Conservation (phyloP, 495 filamentous ascomycete genomes). For the Lindgomyces ingoldianus region DNA sequence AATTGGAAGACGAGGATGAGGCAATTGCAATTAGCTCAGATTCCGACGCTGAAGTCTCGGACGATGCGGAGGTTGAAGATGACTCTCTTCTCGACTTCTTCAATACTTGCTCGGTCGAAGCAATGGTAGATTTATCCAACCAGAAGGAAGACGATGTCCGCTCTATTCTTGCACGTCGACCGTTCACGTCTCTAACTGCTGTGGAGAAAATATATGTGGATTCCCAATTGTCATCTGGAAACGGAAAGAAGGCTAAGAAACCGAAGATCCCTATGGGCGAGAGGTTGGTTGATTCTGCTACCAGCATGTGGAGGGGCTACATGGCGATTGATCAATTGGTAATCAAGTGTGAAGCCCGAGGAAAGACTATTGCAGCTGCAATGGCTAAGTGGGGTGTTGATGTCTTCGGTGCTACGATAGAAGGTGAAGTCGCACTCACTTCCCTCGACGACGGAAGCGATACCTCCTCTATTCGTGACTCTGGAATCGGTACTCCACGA, state of each 20-base stretch:
- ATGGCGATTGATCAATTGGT: slow-evolving; percentile 81
- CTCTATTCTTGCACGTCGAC: slow-evolving; percentile 65
- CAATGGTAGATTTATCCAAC: slow-evolving; percentile 75
- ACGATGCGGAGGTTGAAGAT: slow-evolving; percentile 51
- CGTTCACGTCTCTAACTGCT: slow-evolving; percentile 63
- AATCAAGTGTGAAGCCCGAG: slow-evolving; percentile 66
- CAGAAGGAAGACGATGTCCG: slow-evolving; percentile 67
- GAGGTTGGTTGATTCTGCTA: slow-evolving; percentile 69
- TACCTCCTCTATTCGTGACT: slow-evolving; percentile 54
- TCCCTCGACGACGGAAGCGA: slow-evolving; percentile 52
- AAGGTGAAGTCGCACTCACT: slow-evolving; percentile 69
- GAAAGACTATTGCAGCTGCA: slow-evolving; percentile 64
- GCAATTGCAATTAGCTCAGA: slow-evolving; percentile 37
- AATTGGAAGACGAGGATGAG: slow-evolving; percentile 26
- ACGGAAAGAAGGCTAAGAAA: slow-evolving; percentile 46
- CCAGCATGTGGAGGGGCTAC: slow-evolving; percentile 71
- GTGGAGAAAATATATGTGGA: slow-evolving; percentile 62
- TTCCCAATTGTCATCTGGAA: slow-evolving; percentile 49
- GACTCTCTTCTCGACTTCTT: slow-evolving; percentile 72
- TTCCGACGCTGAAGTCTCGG: slow-evolving; percentile 56
- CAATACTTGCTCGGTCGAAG: slow-evolving; percentile 71
- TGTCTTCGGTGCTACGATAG: slow-evolving; percentile 61
- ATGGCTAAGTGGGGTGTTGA: slow-evolving; percentile 81
- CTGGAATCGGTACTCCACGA: slow-evolving; percentile 71
- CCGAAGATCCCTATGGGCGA: slow-evolving; percentile 61